These are phyloP conservation scores for Plenodomus tracheiphilus DNA, from an alignment of 2,329 filamentous ascomycete species.

Conservation along the genomic window DNA sequence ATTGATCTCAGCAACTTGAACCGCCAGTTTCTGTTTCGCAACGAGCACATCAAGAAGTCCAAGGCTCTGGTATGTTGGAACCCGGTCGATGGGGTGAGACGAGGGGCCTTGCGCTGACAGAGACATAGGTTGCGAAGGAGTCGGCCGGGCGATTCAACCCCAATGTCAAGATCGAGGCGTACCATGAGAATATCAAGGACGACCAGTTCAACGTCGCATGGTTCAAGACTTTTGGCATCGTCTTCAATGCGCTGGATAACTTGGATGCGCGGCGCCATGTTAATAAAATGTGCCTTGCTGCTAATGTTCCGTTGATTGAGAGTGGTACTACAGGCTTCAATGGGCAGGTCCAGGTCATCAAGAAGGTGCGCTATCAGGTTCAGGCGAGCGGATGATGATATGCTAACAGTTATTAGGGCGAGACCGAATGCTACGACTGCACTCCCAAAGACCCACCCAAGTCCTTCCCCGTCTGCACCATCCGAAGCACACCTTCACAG, in stretches of 20 bases:
- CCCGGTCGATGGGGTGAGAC: background rate
- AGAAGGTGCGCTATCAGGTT: conserved; percentile 58
- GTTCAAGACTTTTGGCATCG: conserved; percentile 80
- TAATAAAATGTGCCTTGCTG: conserved; percentile 95
- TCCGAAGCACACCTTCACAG: conserved; percentile 92
- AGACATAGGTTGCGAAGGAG: conserved; percentile 79
- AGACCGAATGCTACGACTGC: conserved; percentile 96
- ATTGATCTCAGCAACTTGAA: conserved; percentile 98
- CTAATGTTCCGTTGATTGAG: conserved; percentile 87
- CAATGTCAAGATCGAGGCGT: conserved; percentile 78
- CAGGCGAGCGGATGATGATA: background rate
- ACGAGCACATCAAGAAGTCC: conserved; percentile 96
- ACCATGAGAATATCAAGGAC: conserved; percentile 96
- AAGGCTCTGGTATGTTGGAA: conserved; percentile 75
- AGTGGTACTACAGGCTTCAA: conserved; percentile 98
- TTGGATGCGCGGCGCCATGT: conserved; percentile 91
- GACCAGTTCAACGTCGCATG: conserved; percentile 81
- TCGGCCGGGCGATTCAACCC: conserved; percentile 90
- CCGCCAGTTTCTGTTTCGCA: conserved; percentile 93
- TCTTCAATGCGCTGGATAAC: conserved; percentile 98
- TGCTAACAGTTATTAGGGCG: conserved; percentile 53
- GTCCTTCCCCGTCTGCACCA: conserved; percentile 94
- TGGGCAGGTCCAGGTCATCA: conserved; percentile 95
- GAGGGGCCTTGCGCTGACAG: conserved; percentile 21
- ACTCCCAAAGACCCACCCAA: conserved; percentile 87